Percentiles rank a stretch among this genome's conserved stretches.
Conservation (phyloP, 495 filamentous ascomycete genomes). For the Aspergillus mulundensis region DNA sequence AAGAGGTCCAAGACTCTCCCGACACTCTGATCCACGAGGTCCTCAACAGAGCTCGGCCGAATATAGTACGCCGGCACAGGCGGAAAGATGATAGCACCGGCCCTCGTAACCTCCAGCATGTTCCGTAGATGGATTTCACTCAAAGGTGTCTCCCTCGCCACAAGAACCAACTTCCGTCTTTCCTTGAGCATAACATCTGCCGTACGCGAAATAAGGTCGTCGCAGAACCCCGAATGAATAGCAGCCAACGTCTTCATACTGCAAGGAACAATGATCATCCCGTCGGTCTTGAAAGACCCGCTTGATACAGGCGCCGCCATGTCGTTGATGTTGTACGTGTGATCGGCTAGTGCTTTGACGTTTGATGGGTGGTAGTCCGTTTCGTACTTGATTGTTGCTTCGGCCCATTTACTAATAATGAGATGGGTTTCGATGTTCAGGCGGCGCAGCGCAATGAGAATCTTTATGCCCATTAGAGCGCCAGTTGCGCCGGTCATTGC, state of each 20-base stretch:
- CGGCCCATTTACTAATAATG: conserved; percentile 41
- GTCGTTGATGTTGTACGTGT: conserved; percentile 36
- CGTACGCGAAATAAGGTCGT: conserved; percentile 45
- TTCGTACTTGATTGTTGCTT: conserved; percentile 40
- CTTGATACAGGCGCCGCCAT: conserved; percentile 33
- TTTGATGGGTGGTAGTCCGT: conserved; percentile 32
- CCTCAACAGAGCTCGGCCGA: conserved; percentile 29
- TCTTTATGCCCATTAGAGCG: conserved; percentile 33
- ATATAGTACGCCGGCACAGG: conserved; percentile 44
- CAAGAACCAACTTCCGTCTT: conserved; percentile 36
- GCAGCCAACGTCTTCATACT: conserved; percentile 40
- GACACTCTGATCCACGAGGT: conserved; percentile 41
- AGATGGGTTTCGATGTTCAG: conserved; percentile 42
- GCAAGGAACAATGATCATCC: conserved; percentile 40
- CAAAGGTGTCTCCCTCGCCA: conserved; percentile 41
- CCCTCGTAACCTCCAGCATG: conserved; percentile 36
- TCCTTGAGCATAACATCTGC: conserved; percentile 49
- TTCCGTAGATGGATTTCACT: conserved; percentile 45
- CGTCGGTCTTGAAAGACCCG: conserved; percentile 35
- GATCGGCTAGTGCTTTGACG: conserved; percentile 34
- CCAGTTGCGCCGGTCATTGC: conserved; percentile 43
- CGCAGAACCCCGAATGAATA: conserved; percentile 28
- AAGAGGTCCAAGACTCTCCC: conserved; percentile 45
- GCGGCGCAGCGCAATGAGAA: conserved; percentile 32
- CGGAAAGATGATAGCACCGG: conserved; percentile 40